Base-by-base conservation (phyloP, 2,329 filamentous ascomycete genomes). In the Monosporascus sp. region DNA sequence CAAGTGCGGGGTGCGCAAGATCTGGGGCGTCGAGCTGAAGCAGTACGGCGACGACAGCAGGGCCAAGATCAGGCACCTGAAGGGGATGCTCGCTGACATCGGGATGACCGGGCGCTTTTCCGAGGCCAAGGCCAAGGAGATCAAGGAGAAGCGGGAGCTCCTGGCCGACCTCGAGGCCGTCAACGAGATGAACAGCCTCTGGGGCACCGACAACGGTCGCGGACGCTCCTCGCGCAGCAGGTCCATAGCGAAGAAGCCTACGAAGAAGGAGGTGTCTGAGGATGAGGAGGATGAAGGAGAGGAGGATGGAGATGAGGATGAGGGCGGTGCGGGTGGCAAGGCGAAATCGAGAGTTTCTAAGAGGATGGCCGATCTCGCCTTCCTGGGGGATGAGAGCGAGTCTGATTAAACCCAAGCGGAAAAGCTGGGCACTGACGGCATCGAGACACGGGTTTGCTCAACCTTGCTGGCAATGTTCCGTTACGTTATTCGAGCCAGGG, bases 81-180 rank as follows among this genome's bases (percentile, higher is more conserved):
- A 84, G 66, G 74, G 74, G 11, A 87, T 95, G 86, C 79, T 99
- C 26, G 79, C 79, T 36, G 91, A 96, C 31, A 78, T 85, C 5
- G 94, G 93, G 36, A 97, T 97, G 89, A 85, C 85, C 1, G 93
- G 92, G 0, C 84, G 93, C 17, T 97, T 91, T 71, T 96, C 90
- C 1, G 82, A 88, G 63, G 86, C 91, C 43, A 93, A 88, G 64
- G 93, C 93, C 1, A 84, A 81, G 24, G 85, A 90, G 70, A 97
- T 97, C 68, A 94, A 91, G 68, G 93, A 96, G 72, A 79, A 82
- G 64, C 81, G 93, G 51, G 93, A 99, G 71, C 78, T 99, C 37
- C 80, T 84, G 64, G 90, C 86, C 1, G 93, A 99, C 64, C 76
- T 96, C 7, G 90, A 94, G 65, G 87, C 85, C 14, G 91, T 96